phyloP scores from a whole-genome alignment of 2,329 filamentous ascomycete species.

The Trichoderma simmonsii region DNA sequence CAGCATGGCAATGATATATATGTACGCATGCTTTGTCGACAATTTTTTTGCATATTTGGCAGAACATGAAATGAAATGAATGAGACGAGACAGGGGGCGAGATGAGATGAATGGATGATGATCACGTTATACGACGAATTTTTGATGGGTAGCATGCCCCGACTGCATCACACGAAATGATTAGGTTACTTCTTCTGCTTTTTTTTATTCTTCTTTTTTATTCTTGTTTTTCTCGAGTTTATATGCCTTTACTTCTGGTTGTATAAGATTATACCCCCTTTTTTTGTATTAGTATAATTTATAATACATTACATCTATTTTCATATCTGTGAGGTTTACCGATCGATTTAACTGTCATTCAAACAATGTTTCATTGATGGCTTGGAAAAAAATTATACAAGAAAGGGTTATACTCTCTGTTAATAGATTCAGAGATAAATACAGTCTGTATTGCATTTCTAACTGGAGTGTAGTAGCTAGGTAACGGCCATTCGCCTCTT shows the following conservation, averaged over 20 bases:
- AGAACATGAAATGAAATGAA: background rate
- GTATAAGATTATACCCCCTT: slow-evolving; percentile 17
- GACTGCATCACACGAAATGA: background rate
- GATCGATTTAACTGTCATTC: background rate
- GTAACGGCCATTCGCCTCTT: background rate
- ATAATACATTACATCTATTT: background rate
- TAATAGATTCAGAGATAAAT: background rate
- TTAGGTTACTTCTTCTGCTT: background rate
- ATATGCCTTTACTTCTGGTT: slow-evolving; percentile 3
- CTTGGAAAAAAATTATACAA: too few relatives aligned
- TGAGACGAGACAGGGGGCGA: background rate
- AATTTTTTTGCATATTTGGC: background rate
- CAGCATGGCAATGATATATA: background rate
- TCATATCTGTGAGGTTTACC: background rate
- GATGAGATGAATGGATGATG: background rate
- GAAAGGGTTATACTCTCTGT: too few relatives aligned
- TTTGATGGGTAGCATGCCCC: background rate
- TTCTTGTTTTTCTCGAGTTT: background rate
- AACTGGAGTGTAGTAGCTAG: background rate
- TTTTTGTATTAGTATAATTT: background rate
- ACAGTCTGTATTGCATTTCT: background rate
- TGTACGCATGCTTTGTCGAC: background rate
- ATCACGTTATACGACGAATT: slow-evolving; percentile 8
- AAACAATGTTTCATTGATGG: background rate
- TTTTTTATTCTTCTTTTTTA: background rate